Base-by-base conservation (phyloP, 495 filamentous ascomycete species). In the Penicillium paxilli region DNA sequence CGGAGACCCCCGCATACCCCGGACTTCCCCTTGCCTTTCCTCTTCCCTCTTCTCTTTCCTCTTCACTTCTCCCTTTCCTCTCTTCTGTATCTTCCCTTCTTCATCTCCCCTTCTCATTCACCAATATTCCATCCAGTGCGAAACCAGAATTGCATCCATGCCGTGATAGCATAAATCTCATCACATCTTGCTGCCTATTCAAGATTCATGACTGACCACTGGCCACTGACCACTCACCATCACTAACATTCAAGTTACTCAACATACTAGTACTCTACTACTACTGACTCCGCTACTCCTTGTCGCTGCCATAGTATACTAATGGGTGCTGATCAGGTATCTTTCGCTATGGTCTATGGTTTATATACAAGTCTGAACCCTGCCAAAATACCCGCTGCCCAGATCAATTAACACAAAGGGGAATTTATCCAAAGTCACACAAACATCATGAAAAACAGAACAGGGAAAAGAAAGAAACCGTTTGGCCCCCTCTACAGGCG, bases 271-370 rank as follows among this genome's bases (percentile, higher is more conserved):
- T n/a, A n/a, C n/a, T n/a, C n/a, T n/a, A n/a, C n/a, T n/a, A 38
- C 30, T 32, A 32, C 30, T 32, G 26, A 30, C 26, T 12, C 26
- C 30, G 4, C 30, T 32, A 32, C 30, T 32, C 30, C 30, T 32
- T 12, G 11, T 32, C 10, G 30, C n/a, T 14, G n/a, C n/a, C 26
- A 30, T 30, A 12, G 11, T 32, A 3, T 14, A 32, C n/a, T 14
- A 45, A n/a, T 16, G 12, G n/a, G 17, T 22, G 40, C 50, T 37
- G 32, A n/a, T 51, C 24, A 40, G 32, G 35, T 57, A 54, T 59
- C 51, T 51, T 58, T 54, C 51, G 42, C 47, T 58, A 60, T 66
- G 37, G 35, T 68, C 58, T 66, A 66, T 62, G 44, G 54, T 69
- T 50, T 65, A 69, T 65, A 55, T 64, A 64, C 61, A 63, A 17